Percentiles rank a stretch among this genome's conserved stretches.
Conservation (phyloP, 495 filamentous ascomycete genomes). For the Penicillium soppii region DNA sequence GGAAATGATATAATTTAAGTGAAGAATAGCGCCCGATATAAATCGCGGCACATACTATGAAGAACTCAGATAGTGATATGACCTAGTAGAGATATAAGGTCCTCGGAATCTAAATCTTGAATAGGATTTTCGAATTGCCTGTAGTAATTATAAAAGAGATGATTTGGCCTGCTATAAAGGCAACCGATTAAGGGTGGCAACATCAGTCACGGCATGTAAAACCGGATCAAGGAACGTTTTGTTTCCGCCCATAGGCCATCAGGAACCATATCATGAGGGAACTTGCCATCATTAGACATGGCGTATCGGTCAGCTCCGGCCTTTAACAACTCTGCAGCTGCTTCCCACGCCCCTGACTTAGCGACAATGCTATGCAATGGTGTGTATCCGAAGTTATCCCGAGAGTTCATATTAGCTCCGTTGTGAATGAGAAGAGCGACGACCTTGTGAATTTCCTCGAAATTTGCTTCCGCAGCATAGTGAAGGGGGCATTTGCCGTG, state of each 20-base stretch:
- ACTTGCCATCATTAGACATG: conserved; percentile 4
- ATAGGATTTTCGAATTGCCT: no score
- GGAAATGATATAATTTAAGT: no score
- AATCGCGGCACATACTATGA: no score
- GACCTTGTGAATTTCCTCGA: not conserved
- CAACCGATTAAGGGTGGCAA: no score
- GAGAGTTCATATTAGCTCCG: conserved; percentile 8
- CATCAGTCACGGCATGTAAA: not conserved
- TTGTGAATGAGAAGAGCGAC: conserved; percentile 1
- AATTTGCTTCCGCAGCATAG: conserved; percentile 2
- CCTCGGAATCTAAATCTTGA: no score
- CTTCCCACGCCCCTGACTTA: not conserved
- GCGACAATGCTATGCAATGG: conserved; percentile 4
- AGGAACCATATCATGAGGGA: conserved; percentile 8
- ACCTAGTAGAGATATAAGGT: no score
- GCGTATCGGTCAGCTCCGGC: conserved; percentile 8
- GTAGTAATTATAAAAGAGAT: no score
- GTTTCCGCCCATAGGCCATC: conserved; percentile 8
- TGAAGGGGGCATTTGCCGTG: conserved; percentile 6
- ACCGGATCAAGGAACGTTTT: conserved; percentile 5
- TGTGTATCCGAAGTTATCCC: conserved; percentile 5
- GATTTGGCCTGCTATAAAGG: no score
- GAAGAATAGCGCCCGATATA: no score
- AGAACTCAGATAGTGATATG: no score
- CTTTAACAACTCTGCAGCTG: conserved; percentile 1